These are phyloP conservation scores for Marasmius tenuissimus DNA, from an alignment of 1,284 basidiomycete species.

Conservation along the genomic window DNA sequence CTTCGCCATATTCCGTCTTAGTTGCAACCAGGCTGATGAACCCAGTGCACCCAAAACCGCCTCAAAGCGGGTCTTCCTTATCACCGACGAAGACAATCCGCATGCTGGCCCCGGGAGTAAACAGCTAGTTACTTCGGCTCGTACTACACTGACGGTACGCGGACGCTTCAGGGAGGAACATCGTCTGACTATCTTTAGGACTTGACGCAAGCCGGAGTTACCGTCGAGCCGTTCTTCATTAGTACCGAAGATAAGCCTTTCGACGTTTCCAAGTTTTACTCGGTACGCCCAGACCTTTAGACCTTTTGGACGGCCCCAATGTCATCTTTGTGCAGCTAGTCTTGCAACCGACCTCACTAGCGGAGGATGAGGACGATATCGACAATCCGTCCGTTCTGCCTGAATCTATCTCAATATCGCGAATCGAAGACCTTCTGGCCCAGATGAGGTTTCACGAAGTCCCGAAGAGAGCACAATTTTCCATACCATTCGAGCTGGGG, in stretches of 20 bases:
- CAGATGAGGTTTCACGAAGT: constrained; percentile 86
- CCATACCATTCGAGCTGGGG: constrained; percentile 79
- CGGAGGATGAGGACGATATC: constrained; percentile 46
- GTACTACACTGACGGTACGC: constrained; percentile 66
- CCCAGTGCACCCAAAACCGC: constrained; percentile 81
- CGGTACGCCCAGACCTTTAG: constrained; percentile 48
- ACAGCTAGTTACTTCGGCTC: constrained; percentile 63
- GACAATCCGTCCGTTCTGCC: constrained; percentile 54
- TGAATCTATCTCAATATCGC: constrained; percentile 66
- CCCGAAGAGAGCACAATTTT: constrained; percentile 87
- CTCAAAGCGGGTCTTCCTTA: constrained; percentile 87
- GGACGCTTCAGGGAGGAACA: background rate
- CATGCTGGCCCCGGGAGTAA: constrained; percentile 47
- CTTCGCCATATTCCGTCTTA: background rate
- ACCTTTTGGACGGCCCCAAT: constrained; percentile 6
- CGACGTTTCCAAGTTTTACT: constrained; percentile 80
- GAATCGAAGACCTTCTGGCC: constrained; percentile 76
- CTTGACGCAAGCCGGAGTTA: constrained; percentile 77
- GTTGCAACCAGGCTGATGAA: background rate
- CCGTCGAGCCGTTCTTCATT: constrained; percentile 93
- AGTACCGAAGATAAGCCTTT: constrained; percentile 70
- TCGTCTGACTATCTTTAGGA: constrained; percentile 52
- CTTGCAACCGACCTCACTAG: constrained; percentile 52
- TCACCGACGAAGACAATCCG: constrained; percentile 86
- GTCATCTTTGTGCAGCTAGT: constrained; percentile 46